Evolutionary conservation across 2,329 filamentous ascomycete species (phyloP), one percentile per base, ranked within the genome.

Genomic region (Neopestalotiopsis sp.): DNA sequence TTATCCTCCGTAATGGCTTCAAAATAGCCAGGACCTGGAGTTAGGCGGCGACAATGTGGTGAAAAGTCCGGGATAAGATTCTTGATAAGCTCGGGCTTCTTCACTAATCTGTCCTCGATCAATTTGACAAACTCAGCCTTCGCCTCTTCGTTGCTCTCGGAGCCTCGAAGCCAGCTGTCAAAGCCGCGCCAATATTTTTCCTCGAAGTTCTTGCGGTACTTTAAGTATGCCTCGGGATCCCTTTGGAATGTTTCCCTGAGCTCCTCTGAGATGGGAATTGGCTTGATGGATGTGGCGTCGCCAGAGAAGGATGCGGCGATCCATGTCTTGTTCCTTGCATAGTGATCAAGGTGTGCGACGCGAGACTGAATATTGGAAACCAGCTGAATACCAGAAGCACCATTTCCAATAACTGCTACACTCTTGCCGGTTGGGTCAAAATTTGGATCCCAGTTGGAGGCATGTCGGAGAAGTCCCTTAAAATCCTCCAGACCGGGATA

Each of bases 11-110:
- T 83, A 32, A 92, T 81, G 0, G 90, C 89, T 75, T 92, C 90
- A 4, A 93, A 84, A 72, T 92, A 92, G 0, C 90, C 90, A 0
- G 90, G 89, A 0, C 90, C 89, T 0, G 90, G 89, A 0, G 91
- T 93, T 0, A 91, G 79, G 1, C 91, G 85, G 10, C 90, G 85
- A 71, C 91, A 93, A 72, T 89, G 85, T 12, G 88, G 89, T 0
- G 89, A 87, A 72, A 90, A 92, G 70, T 89, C 85, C 0, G 91
- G 90, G 4, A 90, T 80, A 2, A 92, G 81, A 24, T 84, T 80
- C 3, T 88, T 80, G 0, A 87, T 77, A 4, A 92, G 78, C 30
- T 88, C 84, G 0, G 89, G 86, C 70, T 90, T 87, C 66, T 84
- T 83, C 1, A 77, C 78, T 0, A 91, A 78, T 0, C 88, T 83